Evolutionary conservation across 768 basidiomycete species (phyloP), one percentile per base, ranked within the genome.

Genomic region (Termitomyces sp.): DNA sequence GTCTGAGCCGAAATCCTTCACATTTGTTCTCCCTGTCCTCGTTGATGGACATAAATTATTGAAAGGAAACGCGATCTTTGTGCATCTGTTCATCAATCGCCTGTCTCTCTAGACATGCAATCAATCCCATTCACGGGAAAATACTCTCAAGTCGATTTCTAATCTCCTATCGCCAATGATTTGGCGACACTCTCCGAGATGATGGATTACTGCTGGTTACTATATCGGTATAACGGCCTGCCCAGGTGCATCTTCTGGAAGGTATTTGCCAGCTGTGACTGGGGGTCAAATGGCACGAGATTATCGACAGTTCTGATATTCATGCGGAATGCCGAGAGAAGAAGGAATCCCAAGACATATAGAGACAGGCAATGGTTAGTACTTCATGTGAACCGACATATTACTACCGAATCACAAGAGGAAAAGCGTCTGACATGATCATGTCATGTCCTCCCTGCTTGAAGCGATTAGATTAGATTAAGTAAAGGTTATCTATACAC

Each of bases 241-340:
- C 9, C 9, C 30, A 32, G 10, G 30, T 32, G 8, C 2, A 32
- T 32, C 30, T 10, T 34, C 34, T 34, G 11, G 75, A 69, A 63
- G 5, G 71, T 66, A 19, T 77, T 77, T 56, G 74, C 74, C 12
- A 71, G 70, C 58, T 65, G 67, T 35, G 76, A 74, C 8, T 65
- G 75, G 14, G 7, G 28, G 28, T 28, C 28, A 28, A n/a, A 28
- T 28, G 28, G 28, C 2, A 28, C 73, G 74, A 8, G 59, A 62
- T 30, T 47, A 22, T 22, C 17, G 53, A 57, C 41, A 51, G 28
- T n/a, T 24, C 44, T 26, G 22, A 42, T 2, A 35, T 59, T 45
- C 60, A 55, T 3, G 19, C 10, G 40, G 40, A 10, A 21, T 41
- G 6, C 11, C 12, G 7, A 28, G 28, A 1, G 7, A 28, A 28